Conservation (phyloP, 768 basidiomycete genomes). For the Auricularia heimuer region DNA sequence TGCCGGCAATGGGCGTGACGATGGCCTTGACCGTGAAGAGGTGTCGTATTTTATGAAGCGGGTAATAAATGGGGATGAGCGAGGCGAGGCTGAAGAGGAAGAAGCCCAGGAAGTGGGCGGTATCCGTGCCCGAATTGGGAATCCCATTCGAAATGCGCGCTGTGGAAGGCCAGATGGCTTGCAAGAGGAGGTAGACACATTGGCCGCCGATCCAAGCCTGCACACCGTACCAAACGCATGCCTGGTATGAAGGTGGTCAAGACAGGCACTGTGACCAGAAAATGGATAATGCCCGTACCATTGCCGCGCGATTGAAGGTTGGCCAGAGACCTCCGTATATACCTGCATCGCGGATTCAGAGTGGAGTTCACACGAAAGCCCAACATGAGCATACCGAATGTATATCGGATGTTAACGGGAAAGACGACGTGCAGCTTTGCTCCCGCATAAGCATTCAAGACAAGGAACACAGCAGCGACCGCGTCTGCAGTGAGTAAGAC, state of each 20-base stretch:
- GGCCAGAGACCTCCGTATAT: conserved; percentile 73
- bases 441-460: conserved; percentile 67
- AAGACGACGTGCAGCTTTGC: conserved; percentile 71
- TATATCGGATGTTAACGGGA: conserved; percentile 35
- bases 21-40: conserved; percentile 74
- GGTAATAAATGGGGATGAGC: conserved; percentile 73
- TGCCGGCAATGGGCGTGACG: conserved; percentile 58
- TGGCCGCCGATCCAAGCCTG: conserved; percentile 77
- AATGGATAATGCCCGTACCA: conserved; percentile 34
- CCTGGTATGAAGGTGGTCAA: conserved; percentile 1
- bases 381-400: not conserved
- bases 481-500: conserved; percentile 33
- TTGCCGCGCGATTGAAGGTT: conserved; percentile 63
- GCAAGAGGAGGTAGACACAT: conserved; percentile 64
- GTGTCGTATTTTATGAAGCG: conserved; percentile 72
- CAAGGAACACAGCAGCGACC: conserved; percentile 59
- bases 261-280: conserved; percentile 7
- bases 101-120: conserved; percentile 31
- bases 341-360: conserved; percentile 36
- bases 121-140: conserved; percentile 9
- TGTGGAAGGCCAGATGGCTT: conserved; percentile 59
- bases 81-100: conserved; percentile 81
- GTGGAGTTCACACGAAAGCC: conserved; percentile 43
- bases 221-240: conserved; percentile 67
- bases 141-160: conserved; percentile 55